Percentiles rank a stretch among this genome's conserved stretches.
Evolutionary conservation across 1,284 basidiomycete species (phyloP).

Genomic region (Pyrrhoderma lamaoense): DNA sequence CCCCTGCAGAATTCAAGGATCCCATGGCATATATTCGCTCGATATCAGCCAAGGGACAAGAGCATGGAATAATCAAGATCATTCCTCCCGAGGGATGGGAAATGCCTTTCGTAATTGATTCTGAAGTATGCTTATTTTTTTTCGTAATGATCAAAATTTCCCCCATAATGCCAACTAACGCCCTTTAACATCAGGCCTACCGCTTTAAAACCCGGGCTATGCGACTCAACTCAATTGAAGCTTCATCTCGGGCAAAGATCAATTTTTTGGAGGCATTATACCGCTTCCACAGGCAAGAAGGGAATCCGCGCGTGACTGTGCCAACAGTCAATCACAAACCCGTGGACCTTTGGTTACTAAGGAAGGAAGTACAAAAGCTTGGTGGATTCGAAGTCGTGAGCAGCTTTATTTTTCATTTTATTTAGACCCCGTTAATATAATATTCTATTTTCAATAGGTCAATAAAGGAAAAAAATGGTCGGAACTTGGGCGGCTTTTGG

Average conservation of each 20-base stretch:
- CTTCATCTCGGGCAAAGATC: constrained; percentile 91
- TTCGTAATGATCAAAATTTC: constrained; percentile 24
- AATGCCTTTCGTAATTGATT: constrained; percentile 95
- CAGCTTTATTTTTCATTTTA: constrained; percentile 11
- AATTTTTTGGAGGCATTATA: constrained; percentile 98
- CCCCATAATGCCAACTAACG: constrained; percentile 15
- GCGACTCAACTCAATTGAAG: constrained; percentile 94
- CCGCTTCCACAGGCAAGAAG: constrained; percentile 86
- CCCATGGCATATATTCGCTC: constrained; percentile 93
- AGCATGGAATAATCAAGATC: constrained; percentile 94
- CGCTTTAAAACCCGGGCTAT: constrained; percentile 95
- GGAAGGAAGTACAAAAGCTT: constrained; percentile 83
- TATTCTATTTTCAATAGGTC: constrained; percentile 41
- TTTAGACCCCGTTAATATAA: constrained; percentile 10
- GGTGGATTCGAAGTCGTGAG: constrained; percentile 84
- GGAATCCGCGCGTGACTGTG: constrained; percentile 78
- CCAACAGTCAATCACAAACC: constrained; percentile 90
- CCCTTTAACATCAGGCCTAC: constrained; percentile 53
- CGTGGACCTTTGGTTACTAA: constrained; percentile 87
- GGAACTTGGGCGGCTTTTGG: constrained; percentile 74
- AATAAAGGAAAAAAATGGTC: constrained; percentile 80
- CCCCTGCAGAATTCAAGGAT: constrained; percentile 85
- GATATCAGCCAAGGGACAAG: constrained; percentile 68
- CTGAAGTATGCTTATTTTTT: constrained; percentile 56
- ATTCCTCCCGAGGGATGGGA: constrained; percentile 91